A percentile compares a stretch with the other conserved stretches of the same genome.
Conservation (phyloP, 768 basidiomycete genomes). For the Coprinopsis sp. region DNA sequence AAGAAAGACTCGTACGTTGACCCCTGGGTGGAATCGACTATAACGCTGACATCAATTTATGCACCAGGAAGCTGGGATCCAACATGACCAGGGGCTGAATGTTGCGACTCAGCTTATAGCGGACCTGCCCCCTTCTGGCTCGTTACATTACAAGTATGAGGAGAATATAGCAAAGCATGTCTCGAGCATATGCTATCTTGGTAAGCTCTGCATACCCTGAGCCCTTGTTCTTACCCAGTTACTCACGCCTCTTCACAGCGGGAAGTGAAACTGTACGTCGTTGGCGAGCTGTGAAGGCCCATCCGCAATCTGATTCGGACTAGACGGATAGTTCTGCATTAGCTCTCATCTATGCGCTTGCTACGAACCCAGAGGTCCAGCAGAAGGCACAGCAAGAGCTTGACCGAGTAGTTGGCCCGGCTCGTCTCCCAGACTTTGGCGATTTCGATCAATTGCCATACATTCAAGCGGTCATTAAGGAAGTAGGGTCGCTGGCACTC, state of each 20-base stretch:
- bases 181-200: too few species aligned
- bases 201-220: too few species aligned
- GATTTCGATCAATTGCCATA: slow-evolving; percentile 18
- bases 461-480: slow-evolving; percentile 19
- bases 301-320: background rate
- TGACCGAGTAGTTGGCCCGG: slow-evolving; percentile 15
- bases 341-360: too few species aligned
- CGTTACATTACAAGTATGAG: too few species aligned
- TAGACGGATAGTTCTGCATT: too few species aligned
- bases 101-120: too few species aligned
- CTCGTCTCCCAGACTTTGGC: slow-evolving; percentile 18
- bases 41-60: background rate
- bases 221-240: too few species aligned
- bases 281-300: background rate
- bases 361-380: slow-evolving; percentile 14
- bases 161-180: too few species aligned
- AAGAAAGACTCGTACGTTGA: slow-evolving; percentile 2
- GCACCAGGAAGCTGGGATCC: background rate
- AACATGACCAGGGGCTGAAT: too few species aligned
- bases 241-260: too few species aligned
- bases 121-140: too few species aligned
- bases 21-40: background rate
- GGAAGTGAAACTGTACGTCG: too few species aligned
- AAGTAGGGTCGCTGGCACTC: slow-evolving; percentile 15
- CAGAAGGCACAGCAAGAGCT: slow-evolving; percentile 20